These are phyloP conservation scores for Pichia cephalocereana DNA, from an alignment of 805 yeast species.

Conservation along the genomic window DNA sequence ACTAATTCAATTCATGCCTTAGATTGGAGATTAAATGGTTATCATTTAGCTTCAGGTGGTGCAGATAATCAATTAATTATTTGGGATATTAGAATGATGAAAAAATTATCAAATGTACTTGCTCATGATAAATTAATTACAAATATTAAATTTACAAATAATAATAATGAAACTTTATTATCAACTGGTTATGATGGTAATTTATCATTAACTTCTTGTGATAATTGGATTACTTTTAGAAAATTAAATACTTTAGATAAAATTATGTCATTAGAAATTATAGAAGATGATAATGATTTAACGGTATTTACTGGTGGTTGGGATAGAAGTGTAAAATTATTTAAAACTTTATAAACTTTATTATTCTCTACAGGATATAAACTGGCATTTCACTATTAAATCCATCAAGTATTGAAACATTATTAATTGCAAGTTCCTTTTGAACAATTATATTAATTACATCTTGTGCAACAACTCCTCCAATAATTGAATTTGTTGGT, in stretches of 20 bases:
- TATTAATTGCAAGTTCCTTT: constrained; percentile 74
- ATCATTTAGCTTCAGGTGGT: constrained; percentile 70
- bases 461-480: constrained; percentile 88
- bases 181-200: constrained; percentile 67
- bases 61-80: constrained; percentile 72
- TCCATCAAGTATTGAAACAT: constrained; percentile 72
- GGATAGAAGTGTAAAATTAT: constrained; percentile 68
- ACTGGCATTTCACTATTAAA: constrained; percentile 67
- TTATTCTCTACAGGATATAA: constrained; percentile 27
- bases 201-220: constrained; percentile 55
- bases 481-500: constrained; percentile 80
- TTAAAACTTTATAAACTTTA: neutral
- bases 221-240: constrained; percentile 54
- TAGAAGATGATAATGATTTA: constrained; percentile 20
- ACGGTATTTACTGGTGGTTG: constrained; percentile 62
- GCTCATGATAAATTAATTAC: constrained; percentile 72
- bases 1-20: constrained; percentile 58
- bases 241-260: constrained; percentile 55
- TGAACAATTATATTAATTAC: constrained; percentile 72
- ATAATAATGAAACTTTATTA: constrained; percentile 35
- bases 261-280: constrained; percentile 60
- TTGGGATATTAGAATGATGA: constrained; percentile 67
- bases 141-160: constrained; percentile 42
- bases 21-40: constrained; percentile 73
- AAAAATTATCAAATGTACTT: constrained; percentile 40